Evolutionary conservation across 1,284 basidiomycete species (phyloP), one percentile per base, ranked within the genome.

Genomic region (Rhodotorula sp.): DNA sequence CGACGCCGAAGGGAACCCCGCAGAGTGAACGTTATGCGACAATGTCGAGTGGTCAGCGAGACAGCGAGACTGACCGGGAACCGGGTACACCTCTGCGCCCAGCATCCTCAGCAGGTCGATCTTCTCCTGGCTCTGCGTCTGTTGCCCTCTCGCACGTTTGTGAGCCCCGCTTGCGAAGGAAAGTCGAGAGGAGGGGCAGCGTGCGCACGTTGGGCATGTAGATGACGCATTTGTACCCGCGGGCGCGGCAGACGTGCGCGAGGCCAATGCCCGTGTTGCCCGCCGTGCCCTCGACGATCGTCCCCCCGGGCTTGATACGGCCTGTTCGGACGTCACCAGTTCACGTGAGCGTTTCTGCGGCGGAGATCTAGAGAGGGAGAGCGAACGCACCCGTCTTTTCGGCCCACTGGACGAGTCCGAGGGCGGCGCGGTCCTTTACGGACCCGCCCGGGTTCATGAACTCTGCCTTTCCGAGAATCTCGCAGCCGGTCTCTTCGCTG

Each of bases 381-480:
- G 85, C 87, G 80, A 77, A 91, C 92, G 84, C 80, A 78, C 91
- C 94, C 78, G 87, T 87, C 80, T 90, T 86, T 83, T 99, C 96
- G 7, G 97, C 97, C 81, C 97, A 90, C 73, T 85, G 85, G 66
- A 99, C 85, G 66, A 99, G 87, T 71, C 91, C 95, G 27, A 98
- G 86, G 0, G 96, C 96, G 53, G 96, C 96, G 70, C 96, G 89
- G 81, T 99, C 96, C 84, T 99, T 99, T 79, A 99, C 93, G 76
- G 92, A 95, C 57, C 97, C 97, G n/a, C 97, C 97, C 0, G 97
- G 97, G 79, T 97, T 97, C 85, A 97, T 93, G 81, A 98, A 96
- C 83, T 99, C 96, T 61, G 94, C 93, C 82, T 99, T 99, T 57
- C 92, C 96, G 73, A 90, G 88, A 72, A 99, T 93, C 71, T 89